Evolutionary conservation across 805 yeast species (phyloP), one percentile per base, ranked within the genome.

Genomic region (Wickerhamomyces chambardii): DNA sequence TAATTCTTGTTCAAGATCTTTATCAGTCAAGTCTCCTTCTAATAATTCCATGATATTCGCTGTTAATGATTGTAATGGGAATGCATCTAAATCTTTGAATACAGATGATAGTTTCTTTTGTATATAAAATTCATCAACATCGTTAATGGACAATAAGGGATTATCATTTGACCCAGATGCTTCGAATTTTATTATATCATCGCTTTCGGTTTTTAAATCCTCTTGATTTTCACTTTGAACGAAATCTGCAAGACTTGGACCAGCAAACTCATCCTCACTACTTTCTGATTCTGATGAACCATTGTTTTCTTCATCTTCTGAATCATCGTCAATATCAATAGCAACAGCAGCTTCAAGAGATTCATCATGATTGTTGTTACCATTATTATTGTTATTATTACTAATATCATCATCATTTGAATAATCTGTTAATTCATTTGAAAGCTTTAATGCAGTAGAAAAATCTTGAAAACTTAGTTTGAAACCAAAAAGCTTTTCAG

Each of bases 1-100:
- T 6, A 86, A 50, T n/a, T 61, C 65, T 28, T 67, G 68, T 43
- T 79, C 85, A 31, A 75, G 61, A 15, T 64, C 66, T 28, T 72
- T 56, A 11, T 56, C 48, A 21, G 64, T 53, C 3, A 61, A 39
- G 8, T 59, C 50, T 3, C 53, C 45, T 2, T 61, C 53, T 2
- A 86, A 51, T 9, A 64, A 42, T 1, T 49, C 51, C 17, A 66
- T 52, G 1, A 79, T 58, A 12, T 58, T 50, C 2, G 55, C 46
- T 6, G 78, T 53, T 5, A 64, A 45, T 19, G 63, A 64, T 28
- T 65, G 68, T 15, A 63, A 32, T 29, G 53, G 49, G 49, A 50
- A 63, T 41, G 68, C 53, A 44, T 75, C 74, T 18, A 48, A 44
- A 32, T 52, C 58, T 7, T 36, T 44, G 29, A 50, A 49, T 5